A percentile compares a stretch with the other conserved stretches of the same genome.
These are phyloP conservation scores for Mimosa bimucronata DNA, from an alignment of 306 rosid genomes.

Conservation along the genomic window DNA sequence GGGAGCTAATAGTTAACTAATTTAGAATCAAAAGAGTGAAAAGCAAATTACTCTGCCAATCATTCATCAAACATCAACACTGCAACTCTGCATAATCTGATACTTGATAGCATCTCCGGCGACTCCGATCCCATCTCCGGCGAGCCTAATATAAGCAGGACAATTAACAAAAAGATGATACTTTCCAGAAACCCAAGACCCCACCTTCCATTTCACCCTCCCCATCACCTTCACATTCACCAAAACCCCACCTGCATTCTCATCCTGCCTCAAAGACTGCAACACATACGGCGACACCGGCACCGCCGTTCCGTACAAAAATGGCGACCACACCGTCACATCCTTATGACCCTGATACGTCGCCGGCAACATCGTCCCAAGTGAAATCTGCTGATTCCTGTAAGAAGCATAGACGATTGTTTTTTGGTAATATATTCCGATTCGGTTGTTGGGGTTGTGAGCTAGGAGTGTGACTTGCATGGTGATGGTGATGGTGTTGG, in stretches of 20 bases:
- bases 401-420: conserved; percentile 58
- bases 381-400: conserved; percentile 65
- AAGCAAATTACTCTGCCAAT: conserved; percentile 27
- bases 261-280: conserved; percentile 51
- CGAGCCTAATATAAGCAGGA: conserved; percentile 66
- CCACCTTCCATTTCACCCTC: conserved; percentile 76
- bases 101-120: conserved; percentile 54
- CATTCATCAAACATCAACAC: conserved; percentile 53
- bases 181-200: conserved; percentile 66
- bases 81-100: conserved; percentile 59
- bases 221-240: conserved; percentile 63
- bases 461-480: conserved; percentile 64
- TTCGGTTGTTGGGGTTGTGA: conserved; percentile 62
- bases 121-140: conserved; percentile 39
- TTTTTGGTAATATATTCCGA: conserved; percentile 59
- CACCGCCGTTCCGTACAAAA: conserved; percentile 47
- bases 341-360: conserved; percentile 75
- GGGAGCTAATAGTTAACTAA: background rate
- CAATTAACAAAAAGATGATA: conserved; percentile 65
- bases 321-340: conserved; percentile 73
- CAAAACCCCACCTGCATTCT: conserved; percentile 45
- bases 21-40: background rate
- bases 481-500: conserved; percentile 48
- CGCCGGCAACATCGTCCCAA: conserved; percentile 47
- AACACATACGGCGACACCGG: conserved; percentile 60